phyloP scores from a whole-genome alignment of 306 rosid genomes.

The Cicer yamashitae region DNA sequence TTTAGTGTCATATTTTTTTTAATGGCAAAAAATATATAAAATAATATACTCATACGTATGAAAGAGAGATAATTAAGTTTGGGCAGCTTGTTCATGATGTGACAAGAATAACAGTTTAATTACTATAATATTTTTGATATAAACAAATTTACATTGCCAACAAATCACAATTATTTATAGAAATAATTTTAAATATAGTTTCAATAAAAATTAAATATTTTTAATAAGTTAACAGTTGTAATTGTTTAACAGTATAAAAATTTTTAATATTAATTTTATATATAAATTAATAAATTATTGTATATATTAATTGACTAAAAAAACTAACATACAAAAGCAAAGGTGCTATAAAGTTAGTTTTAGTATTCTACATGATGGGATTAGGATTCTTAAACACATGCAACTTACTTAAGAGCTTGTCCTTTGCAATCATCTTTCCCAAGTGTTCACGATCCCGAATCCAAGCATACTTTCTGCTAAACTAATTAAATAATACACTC shows the following conservation, averaged over 20 bases:
- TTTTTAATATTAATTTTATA: too few relatives aligned
- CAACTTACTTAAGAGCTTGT: conserved; percentile 67
- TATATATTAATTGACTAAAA: conserved; percentile 41
- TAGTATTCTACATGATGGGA: conserved; percentile 59
- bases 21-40: too few relatives aligned
- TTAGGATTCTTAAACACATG: conserved; percentile 84
- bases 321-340: conserved; percentile 41
- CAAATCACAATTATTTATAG: too few relatives aligned
- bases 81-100: conserved; percentile 50
- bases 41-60: conserved; percentile 42
- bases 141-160: too few relatives aligned
- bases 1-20: conserved; percentile 30
- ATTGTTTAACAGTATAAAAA: too few relatives aligned
- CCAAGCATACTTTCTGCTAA: conserved; percentile 50
- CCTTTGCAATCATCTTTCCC: conserved; percentile 84
- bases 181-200: too few relatives aligned
- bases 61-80: conserved; percentile 38
- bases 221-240: too few relatives aligned
- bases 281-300: too few relatives aligned
- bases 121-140: too few relatives aligned
- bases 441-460: conserved; percentile 74
- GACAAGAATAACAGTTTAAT: too few relatives aligned
- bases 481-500: conserved; percentile 24
- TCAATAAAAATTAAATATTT: too few relatives aligned
- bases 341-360: conserved; percentile 48